A percentile compares a stretch with the other conserved stretches of the same genome.
Conservation (phyloP, 768 basidiomycete species). For the Boletus rubropictus region DNA sequence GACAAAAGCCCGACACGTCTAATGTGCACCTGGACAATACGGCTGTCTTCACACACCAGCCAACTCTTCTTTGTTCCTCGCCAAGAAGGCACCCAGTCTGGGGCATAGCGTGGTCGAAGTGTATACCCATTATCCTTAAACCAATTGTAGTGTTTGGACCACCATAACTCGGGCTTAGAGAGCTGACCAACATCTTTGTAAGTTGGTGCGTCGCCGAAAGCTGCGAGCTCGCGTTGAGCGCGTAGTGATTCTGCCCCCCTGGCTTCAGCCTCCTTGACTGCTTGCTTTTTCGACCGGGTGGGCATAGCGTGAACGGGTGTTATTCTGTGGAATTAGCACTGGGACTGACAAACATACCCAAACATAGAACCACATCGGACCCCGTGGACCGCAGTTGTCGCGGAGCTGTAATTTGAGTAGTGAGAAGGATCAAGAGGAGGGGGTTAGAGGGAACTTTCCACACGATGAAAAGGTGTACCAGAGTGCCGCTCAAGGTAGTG, state of each 20-base stretch:
- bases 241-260: background rate
- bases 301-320: background rate
- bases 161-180: slow-evolving; percentile 8
- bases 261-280: background rate
- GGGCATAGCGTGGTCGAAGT: too few relatives aligned
- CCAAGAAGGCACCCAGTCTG: too few relatives aligned
- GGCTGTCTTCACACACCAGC: too few relatives aligned
- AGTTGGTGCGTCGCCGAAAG: background rate
- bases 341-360: background rate
- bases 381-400: background rate
- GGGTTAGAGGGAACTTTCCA: background rate
- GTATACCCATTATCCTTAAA: too few relatives aligned
- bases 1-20: background rate
- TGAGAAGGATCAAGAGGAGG: background rate
- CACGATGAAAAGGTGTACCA: background rate
- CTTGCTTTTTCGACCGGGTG: background rate
- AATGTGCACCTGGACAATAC: background rate
- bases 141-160: slow-evolving; percentile 1
- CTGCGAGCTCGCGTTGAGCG: background rate
- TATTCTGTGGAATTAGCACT: too few relatives aligned
- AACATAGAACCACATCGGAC: slow-evolving; percentile 4
- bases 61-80: too few relatives aligned
- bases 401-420: too few relatives aligned
- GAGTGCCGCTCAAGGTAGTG: background rate
- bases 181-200: background rate